Evolutionary conservation across 1,139 yeast genomes (phyloP).

Genomic region (Saccharomyces uvarum): DNA sequence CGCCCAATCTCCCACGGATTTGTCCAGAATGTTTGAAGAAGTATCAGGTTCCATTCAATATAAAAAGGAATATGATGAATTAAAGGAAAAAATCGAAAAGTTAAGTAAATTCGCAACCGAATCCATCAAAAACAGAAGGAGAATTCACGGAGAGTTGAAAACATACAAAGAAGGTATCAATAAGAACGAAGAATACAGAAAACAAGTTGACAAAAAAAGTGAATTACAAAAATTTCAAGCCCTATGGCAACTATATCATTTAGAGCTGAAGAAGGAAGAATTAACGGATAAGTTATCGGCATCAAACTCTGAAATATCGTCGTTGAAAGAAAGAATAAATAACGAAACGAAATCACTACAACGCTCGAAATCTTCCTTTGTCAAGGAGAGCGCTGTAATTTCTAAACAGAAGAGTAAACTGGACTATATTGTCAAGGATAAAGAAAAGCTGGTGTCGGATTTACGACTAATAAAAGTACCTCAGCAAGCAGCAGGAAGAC

Average conservation of each 20-base stretch:
- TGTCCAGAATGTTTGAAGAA: constrained; percentile 68
- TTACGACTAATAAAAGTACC: constrained; percentile 48
- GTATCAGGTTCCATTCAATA: constrained; percentile 75
- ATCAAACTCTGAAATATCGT: constrained; percentile 31
- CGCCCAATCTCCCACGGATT: constrained; percentile 70
- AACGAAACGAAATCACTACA: constrained; percentile 28
- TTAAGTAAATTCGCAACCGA: constrained; percentile 61
- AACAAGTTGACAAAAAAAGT: constrained; percentile 44
- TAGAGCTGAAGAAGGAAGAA: constrained; percentile 42
- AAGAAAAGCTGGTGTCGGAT: constrained; percentile 50
- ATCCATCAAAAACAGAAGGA: constrained; percentile 64
- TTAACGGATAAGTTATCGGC: constrained; percentile 30
- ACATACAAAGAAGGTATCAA: constrained; percentile 71
- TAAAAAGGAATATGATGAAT: constrained; percentile 57
- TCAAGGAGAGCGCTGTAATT: constrained; percentile 41
- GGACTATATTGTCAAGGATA: constrained; percentile 35
- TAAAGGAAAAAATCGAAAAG: constrained; percentile 58
- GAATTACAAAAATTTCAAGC: constrained; percentile 44
- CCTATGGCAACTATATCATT: constrained; percentile 62
- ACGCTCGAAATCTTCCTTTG: constrained; percentile 36
- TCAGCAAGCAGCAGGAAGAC: constrained; percentile 33
- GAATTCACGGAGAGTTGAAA: constrained; percentile 66
- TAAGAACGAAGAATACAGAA: constrained; percentile 65
- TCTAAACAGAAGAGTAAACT: constrained; percentile 39
- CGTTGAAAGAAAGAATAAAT: constrained; percentile 26